phyloP scores from a whole-genome alignment of 2,329 filamentous ascomycete genomes.

The Erysiphe pulchra region DNA sequence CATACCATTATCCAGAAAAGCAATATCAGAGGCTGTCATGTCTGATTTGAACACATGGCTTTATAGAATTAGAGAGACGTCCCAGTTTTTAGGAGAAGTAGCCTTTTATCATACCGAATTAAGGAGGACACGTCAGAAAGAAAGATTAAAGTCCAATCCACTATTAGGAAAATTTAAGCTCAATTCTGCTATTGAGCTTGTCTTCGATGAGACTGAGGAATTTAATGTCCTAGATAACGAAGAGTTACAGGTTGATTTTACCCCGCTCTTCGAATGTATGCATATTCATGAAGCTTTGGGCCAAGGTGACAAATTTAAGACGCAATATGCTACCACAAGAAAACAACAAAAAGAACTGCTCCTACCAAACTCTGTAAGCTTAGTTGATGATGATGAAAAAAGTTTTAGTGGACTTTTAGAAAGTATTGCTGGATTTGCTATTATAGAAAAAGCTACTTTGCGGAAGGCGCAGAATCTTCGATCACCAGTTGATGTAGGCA shows the following conservation, averaged over 20 bases:
- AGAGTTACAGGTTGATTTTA: constrained; percentile 82
- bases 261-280: constrained; percentile 75
- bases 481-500: constrained; percentile 49
- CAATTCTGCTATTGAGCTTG: constrained; percentile 86
- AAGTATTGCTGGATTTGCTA: constrained; percentile 85
- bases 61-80: constrained; percentile 81
- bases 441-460: constrained; percentile 88
- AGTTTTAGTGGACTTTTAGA: constrained; percentile 79
- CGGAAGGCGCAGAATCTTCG: constrained; percentile 61
- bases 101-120: constrained; percentile 91
- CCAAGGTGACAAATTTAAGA: constrained; percentile 71
- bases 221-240: constrained; percentile 92
- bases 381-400: constrained; percentile 67
- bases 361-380: constrained; percentile 47
- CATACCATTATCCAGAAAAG: constrained; percentile 72
- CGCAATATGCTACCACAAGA: constrained; percentile 78
- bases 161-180: constrained; percentile 67
- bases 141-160: constrained; percentile 49
- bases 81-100: constrained; percentile 84
- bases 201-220: constrained; percentile 85
- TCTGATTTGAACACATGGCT: constrained; percentile 91
- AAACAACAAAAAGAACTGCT: constrained; percentile 79
- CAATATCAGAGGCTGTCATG: constrained; percentile 93
- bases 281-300: constrained; percentile 92
- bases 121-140: constrained; percentile 57